These are phyloP conservation scores for Aegle marmelos DNA, from an alignment of 345 rosid species.

Conservation along the genomic window DNA sequence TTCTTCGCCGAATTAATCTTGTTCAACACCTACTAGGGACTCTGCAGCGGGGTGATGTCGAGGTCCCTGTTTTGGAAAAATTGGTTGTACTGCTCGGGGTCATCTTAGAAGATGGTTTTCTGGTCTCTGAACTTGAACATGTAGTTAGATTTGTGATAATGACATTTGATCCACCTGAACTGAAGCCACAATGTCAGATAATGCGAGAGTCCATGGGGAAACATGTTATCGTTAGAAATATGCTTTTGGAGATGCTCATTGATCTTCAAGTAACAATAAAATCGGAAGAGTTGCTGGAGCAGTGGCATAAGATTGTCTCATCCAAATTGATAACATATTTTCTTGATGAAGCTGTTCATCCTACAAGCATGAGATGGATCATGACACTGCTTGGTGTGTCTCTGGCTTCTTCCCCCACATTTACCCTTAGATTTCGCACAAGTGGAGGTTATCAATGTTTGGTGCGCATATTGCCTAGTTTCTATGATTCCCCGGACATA, in stretches of 20 bases:
- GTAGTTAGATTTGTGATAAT: conserved; percentile 94
- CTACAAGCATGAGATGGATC: conserved; percentile 99
- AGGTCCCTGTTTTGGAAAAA: conserved; percentile 94
- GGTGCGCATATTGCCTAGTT: conserved; percentile 84
- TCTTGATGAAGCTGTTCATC: conserved; percentile 99
- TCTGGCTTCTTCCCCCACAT: conserved; percentile 90
- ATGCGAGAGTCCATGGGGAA: conserved; percentile 92
- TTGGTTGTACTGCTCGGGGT: conserved; percentile 95
- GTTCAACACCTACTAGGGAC: conserved; percentile 96
- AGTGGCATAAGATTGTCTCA: conserved; percentile 98
- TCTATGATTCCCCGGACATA: conserved; percentile 97
- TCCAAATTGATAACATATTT: conserved; percentile 95
- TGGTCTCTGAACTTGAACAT: conserved; percentile 90
- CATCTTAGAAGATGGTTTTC: conserved; percentile 97
- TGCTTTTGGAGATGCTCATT: conserved; percentile 98
- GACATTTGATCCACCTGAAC: conserved; percentile 97
- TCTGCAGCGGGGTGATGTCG: conserved; percentile 98
- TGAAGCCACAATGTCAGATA: conserved; percentile 64
- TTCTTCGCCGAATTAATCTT: conserved; percentile 89
- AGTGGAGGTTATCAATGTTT: conserved; percentile 96
- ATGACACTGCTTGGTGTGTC: conserved; percentile 98
- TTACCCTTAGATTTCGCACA: conserved; percentile 86
- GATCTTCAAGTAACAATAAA: conserved; percentile 98
- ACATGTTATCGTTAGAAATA: conserved; percentile 96
- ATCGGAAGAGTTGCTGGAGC: conserved; percentile 92